phyloP scores from a whole-genome alignment of 345 rosid species.

The Anastatica hierochuntica region DNA sequence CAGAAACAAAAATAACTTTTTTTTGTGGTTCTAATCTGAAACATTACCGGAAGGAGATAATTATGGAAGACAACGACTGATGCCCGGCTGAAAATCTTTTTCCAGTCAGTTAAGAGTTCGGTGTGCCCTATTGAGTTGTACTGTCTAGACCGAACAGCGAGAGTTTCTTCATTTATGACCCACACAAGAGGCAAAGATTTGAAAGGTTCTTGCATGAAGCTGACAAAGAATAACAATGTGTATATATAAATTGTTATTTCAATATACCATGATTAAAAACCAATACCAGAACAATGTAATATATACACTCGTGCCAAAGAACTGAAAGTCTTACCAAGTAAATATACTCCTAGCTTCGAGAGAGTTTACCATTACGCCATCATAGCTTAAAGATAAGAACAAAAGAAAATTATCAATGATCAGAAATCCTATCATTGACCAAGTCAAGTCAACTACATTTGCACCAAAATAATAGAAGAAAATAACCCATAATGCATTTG shows the following conservation, averaged over 20 bases:
- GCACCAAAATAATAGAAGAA: neutral
- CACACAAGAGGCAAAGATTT: conserved; percentile 81
- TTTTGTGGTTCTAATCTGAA: neutral
- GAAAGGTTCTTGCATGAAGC: conserved; percentile 95
- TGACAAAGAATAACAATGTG: conserved; percentile 23
- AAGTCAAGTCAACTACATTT: conserved; percentile 17
- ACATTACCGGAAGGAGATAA: conserved; percentile 64
- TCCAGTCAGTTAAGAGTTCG: conserved; percentile 70
- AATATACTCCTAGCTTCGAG: conserved; percentile 51
- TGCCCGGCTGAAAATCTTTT: conserved; percentile 66
- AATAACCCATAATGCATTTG: conserved; percentile 8
- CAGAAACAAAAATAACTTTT: neutral
- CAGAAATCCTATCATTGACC: conserved; percentile 21
- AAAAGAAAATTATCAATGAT: conserved; percentile 9
- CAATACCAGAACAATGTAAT: conserved; percentile 9
- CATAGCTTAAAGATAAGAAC: conserved; percentile 50
- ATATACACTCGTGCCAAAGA: neutral
- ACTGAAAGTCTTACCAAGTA: conserved; percentile 47
- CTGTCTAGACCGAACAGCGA: conserved; percentile 55
- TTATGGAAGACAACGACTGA: conserved; percentile 78
- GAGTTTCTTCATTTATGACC: conserved; percentile 64
- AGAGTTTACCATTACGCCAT: conserved; percentile 73
- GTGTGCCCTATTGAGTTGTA: conserved; percentile 55
- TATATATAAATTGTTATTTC: too few relatives aligned
- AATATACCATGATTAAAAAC: conserved; percentile 2